Percentiles rank a stretch among this genome's conserved stretches.
phyloP scores from a whole-genome alignment of 495 filamentous ascomycete genomes.

The Geopyxis carbonaria region DNA sequence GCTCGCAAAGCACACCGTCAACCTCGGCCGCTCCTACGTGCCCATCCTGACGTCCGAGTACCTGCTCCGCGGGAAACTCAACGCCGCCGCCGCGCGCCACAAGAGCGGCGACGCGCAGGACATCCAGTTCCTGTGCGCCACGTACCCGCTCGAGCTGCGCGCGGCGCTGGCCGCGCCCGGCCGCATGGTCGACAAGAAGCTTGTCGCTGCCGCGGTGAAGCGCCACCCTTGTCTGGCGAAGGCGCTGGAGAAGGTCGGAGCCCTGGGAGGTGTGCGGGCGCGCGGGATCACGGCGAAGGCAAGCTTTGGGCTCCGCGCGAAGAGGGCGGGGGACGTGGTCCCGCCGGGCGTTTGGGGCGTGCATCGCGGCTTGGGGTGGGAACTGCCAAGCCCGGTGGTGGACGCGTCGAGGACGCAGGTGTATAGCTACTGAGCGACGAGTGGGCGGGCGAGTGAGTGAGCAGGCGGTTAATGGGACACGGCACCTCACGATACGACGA shows the following conservation, averaged over 20 bases:
- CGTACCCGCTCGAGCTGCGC: constrained; percentile 17
- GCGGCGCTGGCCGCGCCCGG: constrained; percentile 5
- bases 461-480: no score
- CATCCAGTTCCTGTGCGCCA: constrained; percentile 18
- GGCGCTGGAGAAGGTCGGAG: constrained; percentile 16
- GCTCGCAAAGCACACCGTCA: constrained; percentile 15
- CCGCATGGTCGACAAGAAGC: constrained; percentile 19
- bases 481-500: no score
- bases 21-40: constrained; percentile 18
- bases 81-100: constrained; percentile 18
- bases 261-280: no score
- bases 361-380: constrained; percentile 17
- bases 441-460: no score
- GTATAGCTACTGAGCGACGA: no score
- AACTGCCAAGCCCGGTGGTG: no score
- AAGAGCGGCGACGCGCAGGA: constrained; percentile 17
- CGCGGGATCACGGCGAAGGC: no score
- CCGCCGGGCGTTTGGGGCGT: constrained; percentile 21
- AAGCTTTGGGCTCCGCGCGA: no score
- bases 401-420: no score
- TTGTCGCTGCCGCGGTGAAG: constrained; percentile 18
- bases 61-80: constrained; percentile 21
- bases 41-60: constrained; percentile 20
- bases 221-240: constrained; percentile 21
- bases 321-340: constrained; percentile 16